Conservation (phyloP, 164 flowering plant genomes). For the Warburgia ugandensis region DNA sequence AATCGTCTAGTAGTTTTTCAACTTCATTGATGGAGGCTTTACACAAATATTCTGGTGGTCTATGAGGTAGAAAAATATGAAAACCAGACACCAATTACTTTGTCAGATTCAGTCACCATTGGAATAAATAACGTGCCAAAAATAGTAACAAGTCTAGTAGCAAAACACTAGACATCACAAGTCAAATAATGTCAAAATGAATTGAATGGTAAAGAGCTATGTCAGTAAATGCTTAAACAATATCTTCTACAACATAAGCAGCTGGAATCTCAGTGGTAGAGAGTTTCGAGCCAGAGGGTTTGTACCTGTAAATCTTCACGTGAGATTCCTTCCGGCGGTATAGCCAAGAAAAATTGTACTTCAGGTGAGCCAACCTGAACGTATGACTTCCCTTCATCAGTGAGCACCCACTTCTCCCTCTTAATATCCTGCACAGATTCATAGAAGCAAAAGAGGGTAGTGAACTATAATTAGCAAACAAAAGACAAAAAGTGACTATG, state of each 20-base stretch:
- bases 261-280: too few relatives aligned
- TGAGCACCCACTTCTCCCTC: slow-evolving; percentile 74
- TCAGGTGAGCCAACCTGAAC: slow-evolving; percentile 76
- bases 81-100: too few relatives aligned
- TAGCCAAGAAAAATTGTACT: slow-evolving; percentile 55
- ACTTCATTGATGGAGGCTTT: background rate
- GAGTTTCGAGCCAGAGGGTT: background rate
- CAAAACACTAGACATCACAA: too few relatives aligned
- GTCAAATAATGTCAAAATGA: too few relatives aligned
- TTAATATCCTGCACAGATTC: slow-evolving; percentile 59
- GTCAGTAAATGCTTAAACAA: background rate
- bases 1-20: too few relatives aligned
- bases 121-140: too few relatives aligned
- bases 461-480: background rate
- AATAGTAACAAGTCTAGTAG: too few relatives aligned
- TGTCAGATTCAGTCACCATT: too few relatives aligned
- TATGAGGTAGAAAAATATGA: too few relatives aligned
- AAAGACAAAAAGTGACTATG: background rate
- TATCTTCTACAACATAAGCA: too few relatives aligned
- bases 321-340: slow-evolving; percentile 79
- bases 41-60: too few relatives aligned
- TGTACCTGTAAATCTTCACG: slow-evolving; percentile 60
- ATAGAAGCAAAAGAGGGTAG: background rate
- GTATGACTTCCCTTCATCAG: slow-evolving; percentile 68
- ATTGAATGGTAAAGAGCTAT: background rate